Evolutionary conservation across 2,329 filamentous ascomycete species (phyloP), one percentile per base, ranked within the genome.

Genomic region (Calonectria multiphialidica): DNA sequence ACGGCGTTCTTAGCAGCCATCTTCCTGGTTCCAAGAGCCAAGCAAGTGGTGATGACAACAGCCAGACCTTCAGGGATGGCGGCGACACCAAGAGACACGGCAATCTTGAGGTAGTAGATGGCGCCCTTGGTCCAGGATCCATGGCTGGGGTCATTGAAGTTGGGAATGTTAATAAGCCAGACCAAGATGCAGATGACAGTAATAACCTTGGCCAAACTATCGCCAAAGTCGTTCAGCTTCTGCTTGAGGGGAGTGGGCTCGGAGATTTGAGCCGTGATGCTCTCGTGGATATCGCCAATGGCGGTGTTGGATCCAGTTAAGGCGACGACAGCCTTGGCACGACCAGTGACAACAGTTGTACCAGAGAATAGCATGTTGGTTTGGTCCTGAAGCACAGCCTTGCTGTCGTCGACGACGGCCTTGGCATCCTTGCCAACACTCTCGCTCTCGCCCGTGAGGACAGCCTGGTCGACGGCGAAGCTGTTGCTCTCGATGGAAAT

Each of bases 61-160:
- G 97, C 97, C 55, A 99, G 90, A 84, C 97, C 97, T 86, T 99
- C 97, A 0, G 97, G 97, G 81, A 99, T 99, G 76, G 97, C 97
- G 57, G 97, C 97, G 49, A 99, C 97, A 84, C 97, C 97, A 44
- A 99, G 93, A 62, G 97, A 99, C 49, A 99, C 97, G 49, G 97
- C 97, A 82, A 99, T 99, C 89, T 99, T 99, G 80, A 99, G 91
- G 85, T 99, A 99, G 89, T 99, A 99, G 81, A 99, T 98, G 72
- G 97, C 97, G 72, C 97, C 97, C 88, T 98, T 99, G 75, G 95
- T 91, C 93, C 95, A 98, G 84, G 92, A 94, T 79, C 97, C 97
- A 79, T 98, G 96, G 76, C 94, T 93, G 33, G 96, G 95, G 81
- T 99, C 97, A 81, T 92, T 97, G 89, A 99, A 99, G 87, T 99